Percentiles rank a stretch among this genome's conserved stretches.
Conservation (phyloP, 139 green algal species). For the Chlorella sp. region DNA sequence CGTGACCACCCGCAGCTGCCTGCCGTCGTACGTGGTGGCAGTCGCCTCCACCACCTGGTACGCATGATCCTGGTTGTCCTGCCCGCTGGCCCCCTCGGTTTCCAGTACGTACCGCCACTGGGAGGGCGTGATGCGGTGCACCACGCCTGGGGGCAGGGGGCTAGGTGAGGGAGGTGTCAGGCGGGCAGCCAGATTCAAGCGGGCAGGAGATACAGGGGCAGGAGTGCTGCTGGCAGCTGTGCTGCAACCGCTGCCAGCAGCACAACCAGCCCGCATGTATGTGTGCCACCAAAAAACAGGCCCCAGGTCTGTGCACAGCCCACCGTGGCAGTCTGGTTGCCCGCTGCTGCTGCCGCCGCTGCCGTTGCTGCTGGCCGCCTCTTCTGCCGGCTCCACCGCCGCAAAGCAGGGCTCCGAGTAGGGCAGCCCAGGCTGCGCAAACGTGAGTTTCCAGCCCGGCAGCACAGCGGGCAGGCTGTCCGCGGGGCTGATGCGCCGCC, state of each 20-base stretch:
- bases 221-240: too few relatives aligned
- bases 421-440: constrained; percentile 24
- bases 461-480: constrained; percentile 21
- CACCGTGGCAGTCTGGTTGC: neutral
- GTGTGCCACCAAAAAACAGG: too few relatives aligned
- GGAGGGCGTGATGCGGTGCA: constrained; percentile 20
- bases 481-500: constrained; percentile 31
- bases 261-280: too few relatives aligned
- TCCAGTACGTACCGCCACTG: constrained; percentile 30
- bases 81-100: constrained; percentile 28
- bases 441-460: constrained; percentile 27
- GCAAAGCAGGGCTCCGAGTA: constrained; percentile 38
- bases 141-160: constrained; percentile 22
- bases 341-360: neutral
- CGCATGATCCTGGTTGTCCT: neutral
- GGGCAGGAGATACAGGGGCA: too few relatives aligned
- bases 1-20: constrained; percentile 15
- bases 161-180: too few relatives aligned
- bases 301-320: constrained; percentile 32
- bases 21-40: constrained; percentile 21
- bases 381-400: constrained; percentile 12
- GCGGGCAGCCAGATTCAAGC: too few relatives aligned
- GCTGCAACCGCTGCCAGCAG: too few relatives aligned
- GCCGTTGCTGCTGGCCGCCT: neutral
- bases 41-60: constrained; percentile 8